phyloP scores from a whole-genome alignment of 2,329 filamentous ascomycete genomes.

The Rutstroemia sp. region DNA sequence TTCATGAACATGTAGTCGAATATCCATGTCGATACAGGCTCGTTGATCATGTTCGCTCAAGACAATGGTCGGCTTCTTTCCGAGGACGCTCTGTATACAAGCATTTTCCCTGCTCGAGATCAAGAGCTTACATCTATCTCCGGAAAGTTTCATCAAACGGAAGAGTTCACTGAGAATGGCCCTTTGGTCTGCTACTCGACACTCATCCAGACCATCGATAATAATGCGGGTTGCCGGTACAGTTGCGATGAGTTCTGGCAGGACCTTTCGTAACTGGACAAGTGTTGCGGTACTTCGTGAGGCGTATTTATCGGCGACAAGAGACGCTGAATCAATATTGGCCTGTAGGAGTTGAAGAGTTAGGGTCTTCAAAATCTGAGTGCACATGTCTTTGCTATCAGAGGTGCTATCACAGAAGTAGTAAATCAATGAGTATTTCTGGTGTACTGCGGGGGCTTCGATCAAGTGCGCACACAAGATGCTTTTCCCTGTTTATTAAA shows the following conservation, averaged over 20 bases:
- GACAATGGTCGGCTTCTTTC: background rate
- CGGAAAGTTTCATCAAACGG: background rate
- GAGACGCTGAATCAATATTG: background rate
- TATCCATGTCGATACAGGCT: background rate
- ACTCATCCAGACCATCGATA: conserved; percentile 12
- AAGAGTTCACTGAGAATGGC: conserved; percentile 9
- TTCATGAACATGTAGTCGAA: background rate
- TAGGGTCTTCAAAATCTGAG: conserved; percentile 6
- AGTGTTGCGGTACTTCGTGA: conserved; percentile 4
- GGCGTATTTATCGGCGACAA: conserved; percentile 11
- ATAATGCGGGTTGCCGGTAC: conserved; percentile 3
- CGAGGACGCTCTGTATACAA: background rate
- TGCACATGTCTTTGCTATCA: conserved; percentile 6
- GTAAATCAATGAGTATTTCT: background rate
- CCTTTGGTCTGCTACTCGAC: conserved; percentile 8
- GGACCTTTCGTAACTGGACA: conserved; percentile 1
- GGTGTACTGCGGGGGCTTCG: background rate
- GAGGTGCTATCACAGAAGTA: conserved; percentile 14
- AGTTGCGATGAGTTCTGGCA: conserved; percentile 7
- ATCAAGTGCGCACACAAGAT: conserved; percentile 14
- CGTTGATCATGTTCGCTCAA: background rate
- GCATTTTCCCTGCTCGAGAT: conserved; percentile 8
- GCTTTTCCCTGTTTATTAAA: conserved; percentile 9
- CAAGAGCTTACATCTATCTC: conserved; percentile 5
- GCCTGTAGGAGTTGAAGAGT: conserved; percentile 8